Conservation (phyloP, 352 stramenopile genomes). For the Phytopythium kandeliae region DNA sequence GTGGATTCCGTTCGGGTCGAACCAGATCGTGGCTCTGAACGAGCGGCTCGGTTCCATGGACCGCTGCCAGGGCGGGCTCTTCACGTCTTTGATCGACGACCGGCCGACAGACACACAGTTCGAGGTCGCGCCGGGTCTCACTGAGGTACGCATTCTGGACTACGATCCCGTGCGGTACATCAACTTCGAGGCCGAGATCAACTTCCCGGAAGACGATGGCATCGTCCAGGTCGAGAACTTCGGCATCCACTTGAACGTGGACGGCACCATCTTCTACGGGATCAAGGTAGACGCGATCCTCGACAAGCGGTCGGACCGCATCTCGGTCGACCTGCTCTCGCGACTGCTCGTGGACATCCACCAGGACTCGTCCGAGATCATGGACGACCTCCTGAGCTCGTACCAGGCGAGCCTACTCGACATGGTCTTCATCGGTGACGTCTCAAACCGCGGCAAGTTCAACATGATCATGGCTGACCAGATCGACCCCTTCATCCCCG, state of each 20-base stretch:
- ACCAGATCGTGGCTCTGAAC: constrained; percentile 95
- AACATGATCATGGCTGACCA: constrained; percentile 97
- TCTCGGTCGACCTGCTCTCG: constrained; percentile 93
- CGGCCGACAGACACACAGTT: constrained; percentile 74
- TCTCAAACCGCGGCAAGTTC: constrained; percentile 92
- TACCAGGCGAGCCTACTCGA: constrained; percentile 93
- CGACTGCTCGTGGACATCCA: constrained; percentile 94
- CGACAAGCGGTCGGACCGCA: constrained; percentile 93
- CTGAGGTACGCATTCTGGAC: constrained; percentile 92
- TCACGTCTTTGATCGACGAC: constrained; percentile 90
- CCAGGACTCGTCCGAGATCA: constrained; percentile 90
- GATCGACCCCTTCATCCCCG: constrained; percentile 94
- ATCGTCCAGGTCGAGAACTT: constrained; percentile 96
- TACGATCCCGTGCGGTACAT: constrained; percentile 96
- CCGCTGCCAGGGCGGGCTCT: constrained; percentile 91
- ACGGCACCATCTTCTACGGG: constrained; percentile 68
- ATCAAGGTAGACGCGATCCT: constrained; percentile 92
- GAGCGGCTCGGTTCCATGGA: constrained; percentile 94
- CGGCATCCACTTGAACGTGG: constrained; percentile 73
- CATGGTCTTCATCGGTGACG: constrained; percentile 92
- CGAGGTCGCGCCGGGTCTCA: constrained; percentile 85
- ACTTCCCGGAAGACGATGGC: constrained; percentile 90
- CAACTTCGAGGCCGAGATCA: constrained; percentile 97
- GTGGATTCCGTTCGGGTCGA: constrained; percentile 96
- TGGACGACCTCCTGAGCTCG: constrained; percentile 91